These are phyloP conservation scores for Orbilia oligospora DNA, from an alignment of 2,329 filamentous ascomycete genomes.

Conservation along the genomic window DNA sequence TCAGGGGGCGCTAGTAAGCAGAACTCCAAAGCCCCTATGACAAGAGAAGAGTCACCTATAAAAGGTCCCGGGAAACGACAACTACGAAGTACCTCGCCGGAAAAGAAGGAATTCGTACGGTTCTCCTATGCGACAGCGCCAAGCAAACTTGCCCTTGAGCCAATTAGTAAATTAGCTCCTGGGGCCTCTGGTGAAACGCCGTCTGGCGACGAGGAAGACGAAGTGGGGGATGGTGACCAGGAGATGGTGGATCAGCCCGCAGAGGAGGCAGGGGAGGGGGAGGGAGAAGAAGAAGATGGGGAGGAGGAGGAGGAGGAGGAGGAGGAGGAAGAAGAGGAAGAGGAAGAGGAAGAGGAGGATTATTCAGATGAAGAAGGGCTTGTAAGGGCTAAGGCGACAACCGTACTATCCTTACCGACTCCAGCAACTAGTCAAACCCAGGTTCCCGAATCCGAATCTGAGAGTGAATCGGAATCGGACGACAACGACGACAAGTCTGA, in stretches of 20 bases:
- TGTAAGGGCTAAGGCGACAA: neutral
- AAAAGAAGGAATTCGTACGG: constrained; percentile 30
- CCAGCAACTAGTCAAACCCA: neutral
- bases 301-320: constrained; percentile 12
- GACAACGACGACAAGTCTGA: neutral
- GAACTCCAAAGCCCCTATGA: constrained; percentile 18
- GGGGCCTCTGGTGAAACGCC: neutral
- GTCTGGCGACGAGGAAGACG: constrained; percentile 31
- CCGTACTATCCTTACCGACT: neutral
- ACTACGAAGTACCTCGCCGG: constrained; percentile 43
- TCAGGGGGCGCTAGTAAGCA: neutral
- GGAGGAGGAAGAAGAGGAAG: constrained; percentile 15
- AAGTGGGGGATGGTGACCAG: constrained; percentile 12
- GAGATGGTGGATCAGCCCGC: constrained; percentile 23
- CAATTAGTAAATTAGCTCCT: constrained; percentile 25
- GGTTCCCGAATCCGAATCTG: constrained; percentile 8
- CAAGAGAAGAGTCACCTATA: constrained; percentile 47
- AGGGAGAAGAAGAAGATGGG: neutral
- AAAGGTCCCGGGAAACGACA: constrained; percentile 47
- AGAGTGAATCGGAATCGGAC: neutral
- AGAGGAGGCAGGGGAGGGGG: neutral
- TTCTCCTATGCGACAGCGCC: constrained; percentile 37
- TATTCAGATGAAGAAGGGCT: neutral
- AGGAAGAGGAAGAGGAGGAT: constrained; percentile 3
- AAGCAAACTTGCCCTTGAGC: constrained; percentile 32